A percentile compares a stretch with the other conserved stretches of the same genome.
These are phyloP conservation scores for Candida tammaniensis DNA, from an alignment of 805 yeast species.

Conservation along the genomic window DNA sequence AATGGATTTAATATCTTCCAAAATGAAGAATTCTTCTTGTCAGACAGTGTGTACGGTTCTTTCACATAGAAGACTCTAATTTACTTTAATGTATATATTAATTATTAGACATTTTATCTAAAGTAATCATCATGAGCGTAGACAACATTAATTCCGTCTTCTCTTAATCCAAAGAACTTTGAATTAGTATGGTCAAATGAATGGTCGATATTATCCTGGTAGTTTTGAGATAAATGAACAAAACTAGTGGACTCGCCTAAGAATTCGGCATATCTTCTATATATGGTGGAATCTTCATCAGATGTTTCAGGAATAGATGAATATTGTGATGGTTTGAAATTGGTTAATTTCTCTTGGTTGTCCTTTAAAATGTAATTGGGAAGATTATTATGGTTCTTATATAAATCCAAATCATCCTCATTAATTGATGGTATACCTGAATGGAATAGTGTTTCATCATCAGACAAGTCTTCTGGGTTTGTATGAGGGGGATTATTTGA, in stretches of 20 bases:
- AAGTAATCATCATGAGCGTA: conserved; percentile 13
- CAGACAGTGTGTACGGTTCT: conserved; percentile 4
- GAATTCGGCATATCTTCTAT: conserved; percentile 7
- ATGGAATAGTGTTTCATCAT: conserved; percentile 1
- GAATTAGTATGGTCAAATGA: not conserved
- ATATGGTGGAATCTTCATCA: conserved; percentile 1
- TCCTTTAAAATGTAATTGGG: not conserved
- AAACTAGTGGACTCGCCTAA: not conserved
- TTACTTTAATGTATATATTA: not conserved
- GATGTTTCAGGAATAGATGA: not conserved
- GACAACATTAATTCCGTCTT: conserved; percentile 6
- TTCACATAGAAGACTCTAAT: not conserved
- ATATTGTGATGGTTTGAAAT: not conserved
- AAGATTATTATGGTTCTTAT: conserved; percentile 7
- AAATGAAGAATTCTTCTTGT: conserved; percentile 10
- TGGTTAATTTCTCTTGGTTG: too few species aligned
- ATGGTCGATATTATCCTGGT: conserved; percentile 1
- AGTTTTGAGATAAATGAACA: conserved; percentile 3
- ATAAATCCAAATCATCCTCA: conserved; percentile 4
- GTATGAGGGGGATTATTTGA: not conserved
- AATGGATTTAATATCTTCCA: conserved; percentile 7
- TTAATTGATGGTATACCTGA: conserved; percentile 4
- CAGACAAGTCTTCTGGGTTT: not conserved
- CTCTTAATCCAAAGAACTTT: conserved; percentile 7
- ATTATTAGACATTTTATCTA: conserved; percentile 1